Base-by-base conservation (phyloP, 1,284 basidiomycete species). In the Ustilago shanxiensis region DNA sequence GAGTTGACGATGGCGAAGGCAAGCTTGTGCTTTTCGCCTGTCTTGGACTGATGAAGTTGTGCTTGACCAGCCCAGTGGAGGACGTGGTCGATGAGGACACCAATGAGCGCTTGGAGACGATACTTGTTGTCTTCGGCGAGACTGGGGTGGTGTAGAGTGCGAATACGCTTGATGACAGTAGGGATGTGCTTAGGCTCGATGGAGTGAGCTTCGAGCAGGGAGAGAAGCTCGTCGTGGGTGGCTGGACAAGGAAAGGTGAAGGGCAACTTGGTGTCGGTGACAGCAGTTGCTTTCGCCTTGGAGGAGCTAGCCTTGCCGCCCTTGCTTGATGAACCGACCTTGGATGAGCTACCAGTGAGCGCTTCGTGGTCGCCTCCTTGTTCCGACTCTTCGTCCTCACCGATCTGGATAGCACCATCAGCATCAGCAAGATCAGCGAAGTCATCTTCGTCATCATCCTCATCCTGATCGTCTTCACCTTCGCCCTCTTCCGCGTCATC, bases 211-310 rank as follows among this genome's bases (percentile, higher is more conserved):
- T 93, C 90, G 2, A 98, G 85, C 18, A 96, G 91, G 22, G 92
- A 90, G 47, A 98, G 89, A 77, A 99, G 93, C 72, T 97, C 94
- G 55, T 93, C 93, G 79, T 98, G 94, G 2, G 89, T 91, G 7
- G 90, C 86, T 0, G 97, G 97, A 82, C 95, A 97, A 28, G 93
- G 89, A 86, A 98, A 99, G 1, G 93, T 98, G 86, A 90, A 99
- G 0, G 96, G 95, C 1, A 98, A 6, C 75, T 68, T 75, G 50
- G 65, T 70, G 3, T 61, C 65, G 8, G 61, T 52, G 58, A 74
- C 71, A 18, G 52, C 54, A 1, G 61, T 22, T 7, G 57, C 29
- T 33, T 61, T 64, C 4, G 56, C 29, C 31, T 39, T 64, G 10
- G 52, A 20, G 2, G 63, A 22, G 31, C 51, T 52, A 9, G 47